Conservation (phyloP, 2,329 filamentous ascomycete genomes). For the Capronia epimyces region DNA sequence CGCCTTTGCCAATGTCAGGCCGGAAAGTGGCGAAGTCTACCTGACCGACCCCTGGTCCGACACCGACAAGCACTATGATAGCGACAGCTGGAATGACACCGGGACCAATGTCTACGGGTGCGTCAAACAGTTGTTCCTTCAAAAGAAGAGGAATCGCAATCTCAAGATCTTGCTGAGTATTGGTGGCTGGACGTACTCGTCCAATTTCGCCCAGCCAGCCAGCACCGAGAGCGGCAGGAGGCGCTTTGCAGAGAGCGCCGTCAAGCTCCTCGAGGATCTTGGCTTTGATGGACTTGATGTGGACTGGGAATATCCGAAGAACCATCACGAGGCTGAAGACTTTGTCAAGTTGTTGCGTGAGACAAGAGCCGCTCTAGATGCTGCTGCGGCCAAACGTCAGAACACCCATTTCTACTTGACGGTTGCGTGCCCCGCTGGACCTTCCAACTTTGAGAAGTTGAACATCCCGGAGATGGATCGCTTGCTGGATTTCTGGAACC, state of each 20-base stretch:
- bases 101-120: constrained; percentile 73
- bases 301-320: constrained; percentile 47
- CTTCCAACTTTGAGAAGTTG: constrained; percentile 58
- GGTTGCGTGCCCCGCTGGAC: constrained; percentile 41
- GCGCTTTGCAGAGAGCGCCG: constrained; percentile 64
- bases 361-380: constrained; percentile 35
- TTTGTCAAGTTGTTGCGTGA: constrained; percentile 41
- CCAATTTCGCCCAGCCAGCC: constrained; percentile 65
- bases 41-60: constrained; percentile 67
- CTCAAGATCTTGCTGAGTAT: constrained; percentile 77
- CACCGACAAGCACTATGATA: constrained; percentile 60
- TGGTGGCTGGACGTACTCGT: constrained; percentile 73
- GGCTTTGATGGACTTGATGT: constrained; percentile 59
- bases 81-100: constrained; percentile 60
- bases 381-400: constrained; percentile 22
- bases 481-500: constrained; percentile 67
- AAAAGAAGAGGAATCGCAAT: constrained; percentile 70
- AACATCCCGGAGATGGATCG: constrained; percentile 60
- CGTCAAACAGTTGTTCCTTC: constrained; percentile 67
- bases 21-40: constrained; percentile 74
- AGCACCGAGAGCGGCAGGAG: constrained; percentile 57
- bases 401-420: constrained; percentile 25
- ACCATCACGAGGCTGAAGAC: constrained; percentile 39
- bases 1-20: constrained; percentile 78
- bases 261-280: constrained; percentile 69